Base-by-base conservation (phyloP, 345 rosid species). In the Orychophragmus violaceus region DNA sequence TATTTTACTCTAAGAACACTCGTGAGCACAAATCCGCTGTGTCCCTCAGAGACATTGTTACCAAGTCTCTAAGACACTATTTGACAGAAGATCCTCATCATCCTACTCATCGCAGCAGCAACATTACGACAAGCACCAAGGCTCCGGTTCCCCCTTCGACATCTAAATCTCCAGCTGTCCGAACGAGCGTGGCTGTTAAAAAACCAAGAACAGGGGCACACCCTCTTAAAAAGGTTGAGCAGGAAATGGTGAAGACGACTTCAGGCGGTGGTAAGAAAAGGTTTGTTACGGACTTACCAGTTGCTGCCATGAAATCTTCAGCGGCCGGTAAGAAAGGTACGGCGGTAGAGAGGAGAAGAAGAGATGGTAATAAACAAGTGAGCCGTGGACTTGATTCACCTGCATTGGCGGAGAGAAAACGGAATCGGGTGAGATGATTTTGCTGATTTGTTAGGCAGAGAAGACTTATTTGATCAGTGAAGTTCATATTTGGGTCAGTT, bases 11-110 rank as follows among this genome's bases (percentile, higher is more conserved):
- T 28, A 82, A 76, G 72, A 89, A 77, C 76, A 93, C 97, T 2
- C 86, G 88, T 2, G 98, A 93, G 52, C 74, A 87, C 71, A 89
- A 93, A 81, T 86, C 91, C 0, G 98, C 88, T 0, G 35, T 78
- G 3, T 72, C 62, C 2, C 86, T 93, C 12, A 78, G 98, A 74
- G 81, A 78, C 44, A 69, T 83, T 18, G 85, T 84, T 33, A 81
- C 73, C 22, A 75, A 76, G 64, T 77, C 86, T 56, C 56, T 89
- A 51, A 68, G 33, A 66, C 82, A 78, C 19, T 82, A 81, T 68
- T 62, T 74, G 10, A 76, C 68, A 68, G 68, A 80, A 39, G 74
- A 79, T 28, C 54, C 44, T 23, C 64, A 33, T 69, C 70, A 53
- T 65, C 75, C 67, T 66, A 35, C 16, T 48, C 7, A 48, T 48